These are phyloP conservation scores for Persicaria maculosa DNA, from an alignment of 148 eudicot species.

Conservation along the genomic window DNA sequence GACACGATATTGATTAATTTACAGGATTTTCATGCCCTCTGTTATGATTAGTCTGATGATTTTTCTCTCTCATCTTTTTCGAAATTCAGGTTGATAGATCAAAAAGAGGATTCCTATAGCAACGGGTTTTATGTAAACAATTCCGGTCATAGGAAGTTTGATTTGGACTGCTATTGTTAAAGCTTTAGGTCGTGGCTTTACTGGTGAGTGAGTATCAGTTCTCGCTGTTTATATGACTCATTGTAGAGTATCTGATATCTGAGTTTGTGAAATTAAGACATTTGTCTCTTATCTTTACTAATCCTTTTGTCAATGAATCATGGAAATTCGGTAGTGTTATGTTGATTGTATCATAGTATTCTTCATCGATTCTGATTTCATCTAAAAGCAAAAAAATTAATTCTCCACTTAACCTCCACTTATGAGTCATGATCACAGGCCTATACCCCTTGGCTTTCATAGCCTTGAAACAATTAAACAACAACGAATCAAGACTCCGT, in stretches of 20 bases:
- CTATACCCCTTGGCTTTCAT: background rate
- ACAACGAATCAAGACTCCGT: background rate
- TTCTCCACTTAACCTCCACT: background rate
- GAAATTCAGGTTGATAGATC: background rate
- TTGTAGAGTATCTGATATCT: background rate
- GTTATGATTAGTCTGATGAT: background rate
- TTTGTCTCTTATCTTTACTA: background rate
- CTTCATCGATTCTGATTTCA: too few relatives aligned
- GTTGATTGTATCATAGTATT: background rate
- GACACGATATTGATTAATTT: background rate
- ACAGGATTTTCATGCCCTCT: background rate
- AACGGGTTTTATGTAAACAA: background rate
- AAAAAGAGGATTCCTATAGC: background rate
- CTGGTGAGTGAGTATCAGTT: background rate
- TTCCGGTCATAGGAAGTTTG: background rate
- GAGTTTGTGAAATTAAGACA: background rate
- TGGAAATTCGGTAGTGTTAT: background rate
- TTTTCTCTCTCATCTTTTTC: background rate
- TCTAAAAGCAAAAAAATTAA: background rate
- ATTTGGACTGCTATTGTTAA: background rate
- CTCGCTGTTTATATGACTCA: background rate
- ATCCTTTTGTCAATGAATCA: background rate
- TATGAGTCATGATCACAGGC: background rate
- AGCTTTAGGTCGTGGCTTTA: conserved; percentile 4
- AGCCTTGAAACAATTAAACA: background rate